A percentile compares a stretch with the other conserved stretches of the same genome.
Evolutionary conservation across 2,329 filamentous ascomycete species (phyloP).

Genomic region (Blastomyces percursus): DNA sequence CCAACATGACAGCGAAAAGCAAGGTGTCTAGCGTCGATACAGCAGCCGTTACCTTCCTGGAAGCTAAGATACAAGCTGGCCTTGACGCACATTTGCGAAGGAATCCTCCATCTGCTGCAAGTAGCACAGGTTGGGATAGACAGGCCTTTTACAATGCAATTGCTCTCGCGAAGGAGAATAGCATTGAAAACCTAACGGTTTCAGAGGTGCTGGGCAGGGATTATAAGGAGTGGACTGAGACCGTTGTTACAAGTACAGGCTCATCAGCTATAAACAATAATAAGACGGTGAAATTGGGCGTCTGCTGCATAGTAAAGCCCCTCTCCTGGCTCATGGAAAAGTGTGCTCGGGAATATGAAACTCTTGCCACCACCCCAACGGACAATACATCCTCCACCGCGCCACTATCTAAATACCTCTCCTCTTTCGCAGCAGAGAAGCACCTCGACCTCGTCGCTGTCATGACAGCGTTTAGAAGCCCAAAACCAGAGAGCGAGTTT

Average conservation of each 20-base stretch:
- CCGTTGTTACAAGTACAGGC: constrained; percentile 11
- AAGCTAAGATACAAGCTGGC: constrained; percentile 38
- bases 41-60: constrained; percentile 41
- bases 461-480: constrained; percentile 47
- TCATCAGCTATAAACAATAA: constrained; percentile 4
- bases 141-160: constrained; percentile 43
- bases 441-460: constrained; percentile 45
- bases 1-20: constrained; percentile 34
- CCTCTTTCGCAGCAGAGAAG: constrained; percentile 36
- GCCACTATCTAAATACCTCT: constrained; percentile 34
- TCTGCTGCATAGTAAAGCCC: constrained; percentile 48
- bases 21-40: constrained; percentile 41
- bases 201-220: constrained; percentile 50
- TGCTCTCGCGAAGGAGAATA: constrained; percentile 44
- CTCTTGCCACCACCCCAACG: background rate
- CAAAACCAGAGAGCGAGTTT: constrained; percentile 33
- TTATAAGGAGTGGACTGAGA: constrained; percentile 52
- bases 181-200: constrained; percentile 41
- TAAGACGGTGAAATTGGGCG: constrained; percentile 41
- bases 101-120: background rate
- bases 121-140: constrained; percentile 31
- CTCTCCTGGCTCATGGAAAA: constrained; percentile 40
- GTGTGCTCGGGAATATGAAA: background rate
- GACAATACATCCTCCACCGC: background rate
- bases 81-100: constrained; percentile 11